Evolutionary conservation across 2,329 filamentous ascomycete genomes (phyloP), one percentile per base, ranked within the genome.

Genomic region (Fusarium proliferatum): DNA sequence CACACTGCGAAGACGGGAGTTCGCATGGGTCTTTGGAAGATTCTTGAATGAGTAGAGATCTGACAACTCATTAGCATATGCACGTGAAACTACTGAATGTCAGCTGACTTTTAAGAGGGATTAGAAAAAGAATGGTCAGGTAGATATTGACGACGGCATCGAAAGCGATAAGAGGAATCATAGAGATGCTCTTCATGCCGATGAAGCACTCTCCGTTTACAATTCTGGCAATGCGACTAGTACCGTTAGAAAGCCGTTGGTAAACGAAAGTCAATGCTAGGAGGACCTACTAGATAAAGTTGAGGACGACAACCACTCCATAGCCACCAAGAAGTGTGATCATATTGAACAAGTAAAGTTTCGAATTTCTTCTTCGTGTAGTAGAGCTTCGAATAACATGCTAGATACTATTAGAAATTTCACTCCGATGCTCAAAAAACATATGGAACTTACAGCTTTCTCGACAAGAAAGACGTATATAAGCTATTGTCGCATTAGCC

Each of bases 381-480:
- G 82, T 80, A 17, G 83, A 84, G 34, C 86, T 86, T 56, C 88
- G 85, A 59, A 92, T 88, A 53, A 91, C 89, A 72, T 89, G 87
- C 86, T 89, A 48, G 8, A 16, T 4, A 9, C 16, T 70, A 57
- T 58, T 34, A 67, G 51, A 38, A 19, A 26, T 23, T 19, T n/a
- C 34, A 30, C 21, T 30, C 26, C 30, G 28, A 9, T n/a, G 39
- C 2, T 28, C 21, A 9, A 17, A 17, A 17, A 13, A 30, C 10
- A 41, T 17, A 9, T 34, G 30, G 42, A 13, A 81, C 85, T 78
- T 80, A 89, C 88, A 48, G 88, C 89, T 80, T 90, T 90, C 78
- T 92, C 90, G 2, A 90, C 89, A 5, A 92, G 82, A 76, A 92
- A 92, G 33, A 89, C 83, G 75, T 92, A 92, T n/a, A 91, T 89